phyloP scores from a whole-genome alignment of 192 early-diverging fungal genomes.

The Backusella circina region DNA sequence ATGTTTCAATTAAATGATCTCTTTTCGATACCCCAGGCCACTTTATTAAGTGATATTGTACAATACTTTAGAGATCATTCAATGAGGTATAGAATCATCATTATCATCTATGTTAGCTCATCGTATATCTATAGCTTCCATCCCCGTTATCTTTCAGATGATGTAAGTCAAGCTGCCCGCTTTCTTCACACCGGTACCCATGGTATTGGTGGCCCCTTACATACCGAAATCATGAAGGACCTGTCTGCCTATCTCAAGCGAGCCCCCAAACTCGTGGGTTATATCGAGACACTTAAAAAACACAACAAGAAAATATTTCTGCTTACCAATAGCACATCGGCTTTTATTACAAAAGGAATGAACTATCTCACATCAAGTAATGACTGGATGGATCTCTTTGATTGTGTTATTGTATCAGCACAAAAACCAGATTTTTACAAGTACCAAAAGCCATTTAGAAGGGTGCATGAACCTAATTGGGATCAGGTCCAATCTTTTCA shows the following conservation, averaged over 20 bases:
- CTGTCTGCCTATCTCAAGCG: constrained; percentile 46
- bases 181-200: constrained; percentile 48
- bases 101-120: background rate
- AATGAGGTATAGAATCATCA: constrained; percentile 28
- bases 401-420: constrained; percentile 55
- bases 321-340: constrained; percentile 56
- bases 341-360: constrained; percentile 47
- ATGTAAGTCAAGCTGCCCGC: constrained; percentile 46
- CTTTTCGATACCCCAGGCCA: constrained; percentile 53
- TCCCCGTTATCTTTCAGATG: constrained; percentile 59
- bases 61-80: constrained; percentile 57
- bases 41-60: constrained; percentile 53
- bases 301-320: constrained; percentile 54
- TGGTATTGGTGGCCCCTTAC: constrained; percentile 48
- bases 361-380: constrained; percentile 41
- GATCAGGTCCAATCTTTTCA: constrained; percentile 47
- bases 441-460: constrained; percentile 56
- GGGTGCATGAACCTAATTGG: constrained; percentile 46
- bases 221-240: constrained; percentile 42
- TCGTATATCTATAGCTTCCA: constrained; percentile 39
- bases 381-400: constrained; percentile 59
- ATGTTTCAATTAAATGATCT: constrained; percentile 61
- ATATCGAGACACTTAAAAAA: constrained; percentile 40
- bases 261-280: constrained; percentile 45
- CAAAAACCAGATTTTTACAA: constrained; percentile 59